These are phyloP conservation scores for Ajuga reptans DNA, from an alignment of 305 asterid species.

Conservation along the genomic window DNA sequence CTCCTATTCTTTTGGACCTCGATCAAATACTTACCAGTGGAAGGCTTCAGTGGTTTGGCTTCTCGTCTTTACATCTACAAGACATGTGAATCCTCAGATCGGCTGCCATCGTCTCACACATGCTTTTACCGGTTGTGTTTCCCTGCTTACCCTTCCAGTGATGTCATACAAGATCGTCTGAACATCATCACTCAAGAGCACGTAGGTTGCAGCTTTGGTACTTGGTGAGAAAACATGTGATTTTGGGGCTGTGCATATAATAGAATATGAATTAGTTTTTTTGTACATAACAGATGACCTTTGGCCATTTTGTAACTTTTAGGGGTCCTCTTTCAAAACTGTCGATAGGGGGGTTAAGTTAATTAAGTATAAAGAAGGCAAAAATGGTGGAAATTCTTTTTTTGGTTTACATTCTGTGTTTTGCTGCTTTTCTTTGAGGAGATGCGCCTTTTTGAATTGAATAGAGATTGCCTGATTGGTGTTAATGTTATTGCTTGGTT, in stretches of 20 bases:
- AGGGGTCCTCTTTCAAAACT: slow-evolving; percentile 23
- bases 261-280: slow-evolving; percentile 14
- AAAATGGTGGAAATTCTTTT: neutral
- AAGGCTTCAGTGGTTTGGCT: slow-evolving; percentile 73
- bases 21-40: slow-evolving; percentile 63
- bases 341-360: slow-evolving; percentile 32
- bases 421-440: neutral
- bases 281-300: slow-evolving; percentile 30
- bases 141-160: slow-evolving; percentile 53
- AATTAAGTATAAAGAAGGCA: slow-evolving; percentile 16
- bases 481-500: too few relatives aligned
- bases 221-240: slow-evolving; percentile 39
- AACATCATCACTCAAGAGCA: slow-evolving; percentile 66
- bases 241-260: slow-evolving; percentile 30
- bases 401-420: neutral
- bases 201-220: slow-evolving; percentile 80
- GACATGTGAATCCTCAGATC: slow-evolving; percentile 40
- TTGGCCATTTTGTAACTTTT: slow-evolving; percentile 23
- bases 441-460: neutral
- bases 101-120: slow-evolving; percentile 82
- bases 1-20: slow-evolving; percentile 96
- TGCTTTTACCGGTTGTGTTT: slow-evolving; percentile 76
- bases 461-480: too few relatives aligned
- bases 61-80: slow-evolving; percentile 54
- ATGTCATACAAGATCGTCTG: slow-evolving; percentile 46